These are phyloP conservation scores for Aspergillus quadricinctus DNA, from an alignment of 2,329 filamentous ascomycete genomes.

Conservation along the genomic window DNA sequence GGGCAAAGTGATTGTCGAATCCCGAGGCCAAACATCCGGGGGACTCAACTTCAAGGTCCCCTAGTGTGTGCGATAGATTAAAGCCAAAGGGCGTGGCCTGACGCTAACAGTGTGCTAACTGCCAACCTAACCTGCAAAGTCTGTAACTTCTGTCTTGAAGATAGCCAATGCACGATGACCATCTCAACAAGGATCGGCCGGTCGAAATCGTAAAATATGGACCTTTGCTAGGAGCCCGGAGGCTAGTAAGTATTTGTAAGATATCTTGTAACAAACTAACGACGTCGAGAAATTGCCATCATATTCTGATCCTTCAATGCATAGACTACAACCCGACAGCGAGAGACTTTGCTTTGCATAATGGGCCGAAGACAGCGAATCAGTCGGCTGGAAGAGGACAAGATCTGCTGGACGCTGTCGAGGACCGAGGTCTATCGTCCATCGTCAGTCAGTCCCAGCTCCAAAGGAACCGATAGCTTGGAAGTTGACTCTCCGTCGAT, in stretches of 20 bases:
- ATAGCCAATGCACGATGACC: conserved; percentile 2
- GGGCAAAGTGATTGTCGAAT: neutral
- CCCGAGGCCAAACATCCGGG: conserved; percentile 12
- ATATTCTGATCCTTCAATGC: neutral
- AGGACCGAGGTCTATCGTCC: no score
- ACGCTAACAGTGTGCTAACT: conserved; percentile 8
- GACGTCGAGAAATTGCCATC: no score
- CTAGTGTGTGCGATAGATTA: conserved; percentile 10
- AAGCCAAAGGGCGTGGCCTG: conserved; percentile 7
- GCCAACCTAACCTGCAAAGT: neutral
- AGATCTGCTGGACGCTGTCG: no score
- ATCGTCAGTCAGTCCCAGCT: neutral
- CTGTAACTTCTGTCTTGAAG: neutral
- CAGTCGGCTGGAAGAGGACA: neutral
- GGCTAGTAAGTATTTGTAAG: neutral
- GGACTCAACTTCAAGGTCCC: conserved; percentile 12
- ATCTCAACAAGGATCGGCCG: conserved; percentile 9
- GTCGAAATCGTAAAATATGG: conserved; percentile 7
- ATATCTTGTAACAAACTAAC: no score
- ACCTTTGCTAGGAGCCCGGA: neutral
- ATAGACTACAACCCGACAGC: neutral
- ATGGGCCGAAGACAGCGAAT: neutral
- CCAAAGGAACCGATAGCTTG: neutral
- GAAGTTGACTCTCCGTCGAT: neutral
- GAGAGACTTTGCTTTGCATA: neutral